Conservation (phyloP, 176 grass and related monocot species). For the Cymbopogon citratus region DNA sequence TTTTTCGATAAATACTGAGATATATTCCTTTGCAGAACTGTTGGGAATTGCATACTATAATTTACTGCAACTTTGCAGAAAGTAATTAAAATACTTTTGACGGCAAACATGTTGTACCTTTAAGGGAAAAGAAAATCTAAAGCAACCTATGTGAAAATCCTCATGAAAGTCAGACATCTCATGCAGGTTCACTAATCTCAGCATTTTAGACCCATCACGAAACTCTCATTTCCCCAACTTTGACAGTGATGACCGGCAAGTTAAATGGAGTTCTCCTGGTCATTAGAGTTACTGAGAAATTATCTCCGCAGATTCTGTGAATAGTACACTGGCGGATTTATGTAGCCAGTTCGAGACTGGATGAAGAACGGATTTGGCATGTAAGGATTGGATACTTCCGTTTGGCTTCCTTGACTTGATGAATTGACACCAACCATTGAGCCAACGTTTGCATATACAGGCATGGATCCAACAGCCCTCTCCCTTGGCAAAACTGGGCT, state of each 20-base stretch:
- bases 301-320: conserved; percentile 44
- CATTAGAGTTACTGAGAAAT: conserved; percentile 38
- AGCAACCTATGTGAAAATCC: conserved; percentile 40
- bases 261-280: conserved; percentile 39
- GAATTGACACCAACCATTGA: conserved; percentile 42
- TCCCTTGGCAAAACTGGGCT: conserved; percentile 44
- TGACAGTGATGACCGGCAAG: conserved; percentile 14
- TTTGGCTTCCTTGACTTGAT: conserved; percentile 42
- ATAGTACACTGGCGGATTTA: conserved; percentile 54
- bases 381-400: conserved; percentile 38
- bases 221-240: conserved; percentile 30
- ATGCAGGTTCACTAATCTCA: conserved; percentile 29
- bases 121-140: conserved; percentile 21
- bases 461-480: conserved; percentile 36
- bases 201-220: conserved; percentile 53
- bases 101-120: conserved; percentile 46
- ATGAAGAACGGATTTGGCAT: conserved; percentile 33
- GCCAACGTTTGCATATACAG: conserved; percentile 32
- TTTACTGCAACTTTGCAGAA: conserved; percentile 48
- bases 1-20: conserved; percentile 43
- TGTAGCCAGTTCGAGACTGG: conserved; percentile 49
- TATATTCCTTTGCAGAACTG: conserved; percentile 31
- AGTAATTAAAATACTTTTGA: conserved; percentile 38
- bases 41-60: conserved; percentile 47
- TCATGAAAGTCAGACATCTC: conserved; percentile 42